Conservation (phyloP, 345 rosid species). For the Bretschneidera sinensis region DNA sequence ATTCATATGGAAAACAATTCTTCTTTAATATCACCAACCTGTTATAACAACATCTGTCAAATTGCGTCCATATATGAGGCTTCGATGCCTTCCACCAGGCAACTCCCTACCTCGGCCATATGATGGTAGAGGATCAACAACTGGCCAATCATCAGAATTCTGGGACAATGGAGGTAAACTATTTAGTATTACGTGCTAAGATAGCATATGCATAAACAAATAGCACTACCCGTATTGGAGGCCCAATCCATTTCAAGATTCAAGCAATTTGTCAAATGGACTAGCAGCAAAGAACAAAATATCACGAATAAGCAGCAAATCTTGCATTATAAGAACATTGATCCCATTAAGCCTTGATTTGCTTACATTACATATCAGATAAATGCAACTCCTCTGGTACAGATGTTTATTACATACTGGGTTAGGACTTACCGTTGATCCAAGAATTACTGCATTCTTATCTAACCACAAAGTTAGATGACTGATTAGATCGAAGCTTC, state of each 20-base stretch:
- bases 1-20: background rate
- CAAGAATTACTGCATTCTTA: constrained; percentile 86
- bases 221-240: constrained; percentile 5
- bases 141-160: constrained; percentile 84
- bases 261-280: background rate
- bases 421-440: constrained; percentile 59
- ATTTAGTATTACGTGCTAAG: constrained; percentile 14
- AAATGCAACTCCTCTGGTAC: background rate
- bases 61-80: constrained; percentile 87
- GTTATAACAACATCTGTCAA: constrained; percentile 88
- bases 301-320: constrained; percentile 9
- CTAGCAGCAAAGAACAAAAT: constrained; percentile 6
- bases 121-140: constrained; percentile 92
- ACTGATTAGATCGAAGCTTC: constrained; percentile 94
- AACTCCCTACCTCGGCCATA: constrained; percentile 95
- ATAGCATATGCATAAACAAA: background rate
- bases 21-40: constrained; percentile 42
- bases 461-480: constrained; percentile 91
- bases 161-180: constrained; percentile 27
- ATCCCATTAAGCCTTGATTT: constrained; percentile 9
- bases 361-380: background rate
- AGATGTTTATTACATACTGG: no score
- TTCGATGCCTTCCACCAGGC: constrained; percentile 81
- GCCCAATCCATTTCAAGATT: constrained; percentile 3
- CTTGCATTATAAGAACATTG: constrained; percentile 8